Percentiles rank a stretch among this genome's conserved stretches.
These are phyloP conservation scores for Phytophthora foliorum DNA, from an alignment of 352 stramenopile species.

Conservation along the genomic window DNA sequence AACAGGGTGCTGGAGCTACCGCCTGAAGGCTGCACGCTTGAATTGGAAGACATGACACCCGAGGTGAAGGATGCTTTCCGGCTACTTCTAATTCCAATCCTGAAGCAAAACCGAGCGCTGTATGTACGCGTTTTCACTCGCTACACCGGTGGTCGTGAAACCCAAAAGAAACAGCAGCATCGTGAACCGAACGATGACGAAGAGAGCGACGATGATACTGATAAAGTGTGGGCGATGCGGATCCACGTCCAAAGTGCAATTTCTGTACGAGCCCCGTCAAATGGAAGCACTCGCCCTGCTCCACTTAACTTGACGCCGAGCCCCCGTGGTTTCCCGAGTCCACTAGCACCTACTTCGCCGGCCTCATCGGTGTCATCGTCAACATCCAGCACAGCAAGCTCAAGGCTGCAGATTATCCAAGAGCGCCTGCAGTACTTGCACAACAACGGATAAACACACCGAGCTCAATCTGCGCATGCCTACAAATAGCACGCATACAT, in stretches of 20 bases:
- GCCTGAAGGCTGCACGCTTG: slow-evolving; percentile 49
- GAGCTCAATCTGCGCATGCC: neutral
- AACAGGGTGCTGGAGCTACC: slow-evolving; percentile 33
- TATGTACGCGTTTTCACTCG: slow-evolving; percentile 73
- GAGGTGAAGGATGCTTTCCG: slow-evolving; percentile 84
- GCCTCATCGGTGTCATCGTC: slow-evolving; percentile 43
- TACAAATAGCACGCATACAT: neutral
- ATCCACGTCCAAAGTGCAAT: slow-evolving; percentile 60
- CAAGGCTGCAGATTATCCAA: slow-evolving; percentile 74
- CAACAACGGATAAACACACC: slow-evolving; percentile 16
- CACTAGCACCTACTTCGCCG: slow-evolving; percentile 32
- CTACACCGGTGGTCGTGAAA: slow-evolving; percentile 15
- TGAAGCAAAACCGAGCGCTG: slow-evolving; percentile 60
- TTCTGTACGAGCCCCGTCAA: neutral
- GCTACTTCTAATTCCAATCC: slow-evolving; percentile 71
- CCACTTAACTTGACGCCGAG: slow-evolving; percentile 27
- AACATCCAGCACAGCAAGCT: slow-evolving; percentile 34
- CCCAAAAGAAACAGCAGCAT: slow-evolving; percentile 17
- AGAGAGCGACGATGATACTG: slow-evolving; percentile 7
- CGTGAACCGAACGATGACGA: neutral
- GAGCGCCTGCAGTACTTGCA: slow-evolving; percentile 67
- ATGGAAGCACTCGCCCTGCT: slow-evolving; percentile 2
- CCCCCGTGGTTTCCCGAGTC: slow-evolving; percentile 8
- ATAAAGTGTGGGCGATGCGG: slow-evolving; percentile 67
- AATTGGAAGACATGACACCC: slow-evolving; percentile 63